Evolutionary conservation across 2,329 filamentous ascomycete species (phyloP), one percentile per base, ranked within the genome.

Genomic region (Xylaria digitata): DNA sequence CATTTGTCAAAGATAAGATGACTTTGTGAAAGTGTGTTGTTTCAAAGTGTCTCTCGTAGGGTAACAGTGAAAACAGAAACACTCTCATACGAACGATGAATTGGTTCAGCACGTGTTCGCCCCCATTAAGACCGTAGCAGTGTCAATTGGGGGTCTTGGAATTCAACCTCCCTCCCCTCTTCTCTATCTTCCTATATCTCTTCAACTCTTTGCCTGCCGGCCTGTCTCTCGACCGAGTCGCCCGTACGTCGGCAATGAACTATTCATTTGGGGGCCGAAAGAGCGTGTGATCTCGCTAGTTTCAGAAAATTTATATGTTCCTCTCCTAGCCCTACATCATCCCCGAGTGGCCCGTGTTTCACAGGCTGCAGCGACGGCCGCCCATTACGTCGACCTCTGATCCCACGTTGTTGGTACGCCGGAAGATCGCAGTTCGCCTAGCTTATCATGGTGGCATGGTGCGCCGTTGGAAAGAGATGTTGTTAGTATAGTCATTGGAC

Each of bases 401-500:
- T 66, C 59, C 59, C 63, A 66, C 52, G 60, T 46, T 19, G 40
- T 54, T 53, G 63, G 63, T 40, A 54, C 48, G 46, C 21, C 7
- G 17, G n/a, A 17, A 23, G 21, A 45, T 54, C 4, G 23, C 37
- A 23, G 48, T 61, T 59, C 49, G 42, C 37, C 58, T 42, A 2
- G 43, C 32, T 49, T 43, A 11, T 49, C 53, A 54, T n/a, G 11
- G 19, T 46, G 49, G 46, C 43, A 55, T 59, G 30, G 49, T 48
- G 23, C n/a, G 15, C 48, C 15, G 48, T 59, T 17, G 23, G 45
- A 32, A 42, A 17, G 21, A 26, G 19, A 4, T 19, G 17, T 6
- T 59, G 63, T 62, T 52, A 26, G 40, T 52, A 63, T n/a, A 59
- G 60, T 48, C 66, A 71, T 74, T 74, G 72, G 73, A 65, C 59